phyloP scores from a whole-genome alignment of 208 protist genomes.

The Trypanosoma conorhini region DNA sequence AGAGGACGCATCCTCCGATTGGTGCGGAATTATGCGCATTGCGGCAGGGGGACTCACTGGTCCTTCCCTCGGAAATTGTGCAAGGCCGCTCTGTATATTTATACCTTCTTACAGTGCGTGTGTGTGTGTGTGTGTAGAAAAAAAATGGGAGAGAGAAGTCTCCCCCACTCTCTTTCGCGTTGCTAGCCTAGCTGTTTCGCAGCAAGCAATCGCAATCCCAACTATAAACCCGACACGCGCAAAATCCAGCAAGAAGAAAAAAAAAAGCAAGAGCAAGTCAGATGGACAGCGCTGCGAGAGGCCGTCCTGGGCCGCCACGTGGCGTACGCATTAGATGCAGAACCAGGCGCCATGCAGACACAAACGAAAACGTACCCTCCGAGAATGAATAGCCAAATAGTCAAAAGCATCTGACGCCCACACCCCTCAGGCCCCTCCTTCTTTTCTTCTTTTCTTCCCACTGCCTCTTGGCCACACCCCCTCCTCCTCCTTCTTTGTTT shows the following conservation, averaged over 20 bases:
- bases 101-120: background rate
- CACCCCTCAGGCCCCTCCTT: background rate
- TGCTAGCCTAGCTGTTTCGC: background rate
- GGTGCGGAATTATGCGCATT: background rate
- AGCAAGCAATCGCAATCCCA: background rate
- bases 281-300: too few relatives aligned
- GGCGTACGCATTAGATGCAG: background rate
- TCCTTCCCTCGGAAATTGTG: background rate
- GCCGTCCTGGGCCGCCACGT: background rate
- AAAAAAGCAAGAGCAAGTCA: background rate
- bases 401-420: background rate
- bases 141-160: too few relatives aligned
- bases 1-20: background rate
- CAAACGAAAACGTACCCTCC: background rate
- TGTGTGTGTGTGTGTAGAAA: background rate
- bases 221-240: background rate
- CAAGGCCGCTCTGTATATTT: background rate
- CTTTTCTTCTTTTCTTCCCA: background rate
- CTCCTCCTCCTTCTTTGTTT: conserved; percentile 2
- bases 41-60: background rate
- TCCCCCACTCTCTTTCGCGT: too few relatives aligned
- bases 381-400: background rate
- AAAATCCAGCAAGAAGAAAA: background rate
- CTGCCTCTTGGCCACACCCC: background rate
- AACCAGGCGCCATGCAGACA: background rate